Evolutionary conservation across 1,284 basidiomycete species (phyloP), one percentile per base, ranked within the genome.

Genomic region (Moesziomyces parantarcticus): DNA sequence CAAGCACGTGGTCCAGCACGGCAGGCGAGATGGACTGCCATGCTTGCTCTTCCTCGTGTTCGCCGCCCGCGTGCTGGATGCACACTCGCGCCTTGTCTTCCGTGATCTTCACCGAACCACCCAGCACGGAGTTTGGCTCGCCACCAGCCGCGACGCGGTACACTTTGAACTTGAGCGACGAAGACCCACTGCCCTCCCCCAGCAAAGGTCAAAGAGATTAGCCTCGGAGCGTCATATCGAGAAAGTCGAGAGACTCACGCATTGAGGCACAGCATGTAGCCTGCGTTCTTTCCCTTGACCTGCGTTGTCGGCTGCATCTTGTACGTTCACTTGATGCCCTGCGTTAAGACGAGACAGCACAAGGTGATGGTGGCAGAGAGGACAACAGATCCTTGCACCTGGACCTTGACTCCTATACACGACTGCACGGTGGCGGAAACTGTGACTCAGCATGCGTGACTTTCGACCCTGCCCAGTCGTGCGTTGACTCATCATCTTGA

Each of bases 151-250:
- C 44, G 13, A 36, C 42, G 29, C 29, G 6, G 39, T 58, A 71
- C 16, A 58, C 32, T 46, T 71, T 71, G 62, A 71, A 55, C 41
- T 71, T 71, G 54, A 71, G 58, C 16, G 63, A 67, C n/a, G 68
- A 71, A 0, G 68, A 71, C 14, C 68, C 68, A 21, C 67, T 64
- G 39, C 45, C 44, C 18, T 2, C 11, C 20, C 21, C 29, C 16
- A 21, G 11, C 14, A 7, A 23, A 32, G 4, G 1, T 7, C 6
- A 13, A 58, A n/a, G n/a, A n/a, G 29, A 45, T 26, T 36, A 42
- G 51, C 51, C 39, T 53, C 4, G 29, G 10, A 32, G 29, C 29
- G 1, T 13, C 29, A 0, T 13, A 6, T 6, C 14, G 18, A 2
- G 16, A 39, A 6, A 1, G 36, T 7, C 18, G 36, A 18, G 5